Evolutionary conservation across 495 filamentous ascomycete genomes (phyloP), one percentile per base, ranked within the genome.

Genomic region (Hapsidospora chrysogenum): DNA sequence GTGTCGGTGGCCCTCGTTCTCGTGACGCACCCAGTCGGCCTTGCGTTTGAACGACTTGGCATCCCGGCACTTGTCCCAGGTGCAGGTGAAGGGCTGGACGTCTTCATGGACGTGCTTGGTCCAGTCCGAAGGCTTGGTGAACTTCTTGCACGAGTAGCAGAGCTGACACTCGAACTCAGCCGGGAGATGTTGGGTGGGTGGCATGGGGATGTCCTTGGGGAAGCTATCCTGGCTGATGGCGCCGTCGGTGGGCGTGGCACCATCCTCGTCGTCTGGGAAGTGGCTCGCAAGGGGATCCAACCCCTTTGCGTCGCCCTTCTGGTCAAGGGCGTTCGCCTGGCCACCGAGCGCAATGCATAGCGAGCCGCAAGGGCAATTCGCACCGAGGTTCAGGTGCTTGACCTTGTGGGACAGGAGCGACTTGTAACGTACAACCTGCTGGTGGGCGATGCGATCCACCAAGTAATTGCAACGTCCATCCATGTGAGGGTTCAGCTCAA

Each of bases 91-190:
- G 3, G 87, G 87, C 49, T 92, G 81, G 9, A 95, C 73, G 49
- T 96, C 87, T 52, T 96, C 87, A 47, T 92, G 83, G 4, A 96
- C 81, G 47, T 96, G 87, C 51, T 96, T 96, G 10, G 87, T 92
- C 87, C 87, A 96, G 56, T 96, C 87, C 0, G 87, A 94, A 20
- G 87, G 87, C 54, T 96, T 96, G 44, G 78, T 71, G 50, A 93
- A 85, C 41, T 78, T 85, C 56, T 92, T 93, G 29, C 80, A 72
- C 45, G 78, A 72, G 61, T 85, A 95, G 56, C 87, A 95, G 15
- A 94, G 61, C 20, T 82, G 76, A 43, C 87, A 96, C 54, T 96
- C 87, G 44, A 96, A 92, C 45, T 87, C 76, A 8, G 85, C 83
- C 4, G 87, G 87, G 11, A 96, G 64, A 14, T 71, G 70, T 26